Conservation (phyloP, 2,329 filamentous ascomycete species). For the Sordariomycetes sp. region DNA sequence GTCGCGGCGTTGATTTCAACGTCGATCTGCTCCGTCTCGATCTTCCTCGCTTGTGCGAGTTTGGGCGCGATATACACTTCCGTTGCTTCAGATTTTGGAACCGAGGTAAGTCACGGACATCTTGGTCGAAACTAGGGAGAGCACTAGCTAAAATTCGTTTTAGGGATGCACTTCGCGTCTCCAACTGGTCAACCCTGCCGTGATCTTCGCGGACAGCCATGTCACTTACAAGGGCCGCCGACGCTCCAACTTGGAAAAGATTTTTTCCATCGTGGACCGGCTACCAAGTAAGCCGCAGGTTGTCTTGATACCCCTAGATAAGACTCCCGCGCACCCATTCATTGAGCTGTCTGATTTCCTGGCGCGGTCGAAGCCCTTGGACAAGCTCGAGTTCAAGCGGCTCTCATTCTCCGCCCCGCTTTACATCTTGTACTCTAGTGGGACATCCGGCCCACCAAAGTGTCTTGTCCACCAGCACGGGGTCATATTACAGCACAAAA, state of each 20-base stretch:
- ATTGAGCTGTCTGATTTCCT: neutral
- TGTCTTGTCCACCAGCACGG: neutral
- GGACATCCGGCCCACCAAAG: neutral
- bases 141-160: neutral
- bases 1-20: neutral
- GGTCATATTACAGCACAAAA: neutral
- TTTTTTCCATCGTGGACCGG: neutral
- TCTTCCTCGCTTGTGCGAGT: neutral
- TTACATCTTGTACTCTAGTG: neutral
- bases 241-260: neutral
- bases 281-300: neutral
- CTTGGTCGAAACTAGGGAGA: neutral
- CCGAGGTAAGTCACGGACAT: neutral
- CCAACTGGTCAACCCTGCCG: neutral
- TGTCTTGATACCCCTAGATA: neutral
- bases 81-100: neutral
- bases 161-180: neutral
- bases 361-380: neutral
- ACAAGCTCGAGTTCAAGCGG: neutral
- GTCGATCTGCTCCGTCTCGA: neutral
- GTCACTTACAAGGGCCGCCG: neutral
- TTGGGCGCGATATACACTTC: neutral
- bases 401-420: neutral
- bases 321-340: neutral
- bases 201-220: neutral